These are phyloP conservation scores for Leavenworthia alabamica DNA, from an alignment of 345 rosid genomes.

Conservation along the genomic window DNA sequence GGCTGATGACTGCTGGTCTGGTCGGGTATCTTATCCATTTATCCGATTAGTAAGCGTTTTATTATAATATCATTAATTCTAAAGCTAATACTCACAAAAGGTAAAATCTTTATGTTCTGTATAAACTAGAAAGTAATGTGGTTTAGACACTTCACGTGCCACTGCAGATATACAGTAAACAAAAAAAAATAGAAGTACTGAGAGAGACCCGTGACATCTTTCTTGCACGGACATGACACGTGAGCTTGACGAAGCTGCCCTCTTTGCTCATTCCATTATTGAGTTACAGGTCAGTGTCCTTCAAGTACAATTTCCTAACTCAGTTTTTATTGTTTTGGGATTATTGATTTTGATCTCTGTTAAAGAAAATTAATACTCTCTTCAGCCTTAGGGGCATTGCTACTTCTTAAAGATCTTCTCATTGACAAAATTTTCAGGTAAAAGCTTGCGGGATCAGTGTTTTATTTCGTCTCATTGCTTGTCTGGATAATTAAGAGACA, in stretches of 20 bases:
- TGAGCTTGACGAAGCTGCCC: slow-evolving; percentile 16
- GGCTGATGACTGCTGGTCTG: neutral
- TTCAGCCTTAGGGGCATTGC: slow-evolving; percentile 13
- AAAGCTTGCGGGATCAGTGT: slow-evolving; percentile 8
- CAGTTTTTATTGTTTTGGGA: neutral
- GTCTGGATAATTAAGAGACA: neutral
- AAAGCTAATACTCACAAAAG: neutral
- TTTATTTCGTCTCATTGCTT: neutral
- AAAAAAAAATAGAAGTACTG: neutral
- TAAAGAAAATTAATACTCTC: neutral
- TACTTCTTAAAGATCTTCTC: neutral
- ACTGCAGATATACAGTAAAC: neutral
- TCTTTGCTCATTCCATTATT: too few species aligned
- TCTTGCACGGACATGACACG: slow-evolving; percentile 26
- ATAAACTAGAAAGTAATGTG: slow-evolving; percentile 9
- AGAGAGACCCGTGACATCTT: slow-evolving; percentile 20
- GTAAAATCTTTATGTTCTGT: neutral
- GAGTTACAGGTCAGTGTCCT: neutral
- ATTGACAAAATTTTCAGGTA: neutral
- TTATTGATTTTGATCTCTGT: neutral
- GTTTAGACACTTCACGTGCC: slow-evolving; percentile 25
- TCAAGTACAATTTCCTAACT: neutral
- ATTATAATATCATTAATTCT: neutral
- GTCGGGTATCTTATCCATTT: neutral
- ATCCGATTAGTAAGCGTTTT: neutral